phyloP scores from a whole-genome alignment of 177 flowering plant genomes.

The Telopea speciosissima region DNA sequence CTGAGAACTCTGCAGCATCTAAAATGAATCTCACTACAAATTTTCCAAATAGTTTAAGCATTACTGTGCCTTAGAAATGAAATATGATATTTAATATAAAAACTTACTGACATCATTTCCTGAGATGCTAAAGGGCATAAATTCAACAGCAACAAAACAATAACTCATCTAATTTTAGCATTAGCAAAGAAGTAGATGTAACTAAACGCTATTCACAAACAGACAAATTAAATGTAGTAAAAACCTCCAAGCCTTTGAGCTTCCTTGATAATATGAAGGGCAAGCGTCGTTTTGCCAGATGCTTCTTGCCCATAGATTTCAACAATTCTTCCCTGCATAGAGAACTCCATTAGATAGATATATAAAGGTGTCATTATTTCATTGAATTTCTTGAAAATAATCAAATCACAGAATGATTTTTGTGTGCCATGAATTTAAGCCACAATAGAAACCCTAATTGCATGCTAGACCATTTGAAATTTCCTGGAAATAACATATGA shows the following conservation, averaged over 20 bases:
- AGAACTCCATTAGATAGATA: conserved; percentile 1
- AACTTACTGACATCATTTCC: too few relatives aligned
- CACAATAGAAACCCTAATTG: neutral
- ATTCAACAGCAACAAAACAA: neutral
- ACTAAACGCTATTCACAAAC: neutral
- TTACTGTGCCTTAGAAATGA: neutral
- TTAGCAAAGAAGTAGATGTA: neutral
- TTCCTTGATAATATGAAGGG: conserved; percentile 79
- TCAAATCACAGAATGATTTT: too few relatives aligned
- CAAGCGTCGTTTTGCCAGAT: conserved; percentile 81
- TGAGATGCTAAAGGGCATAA: neutral
- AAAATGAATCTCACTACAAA: too few relatives aligned
- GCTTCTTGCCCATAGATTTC: conserved; percentile 91
- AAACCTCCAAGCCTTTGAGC: conserved; percentile 92
- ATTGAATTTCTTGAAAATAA: too few relatives aligned
- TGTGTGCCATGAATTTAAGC: neutral
- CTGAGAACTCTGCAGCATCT: too few relatives aligned
- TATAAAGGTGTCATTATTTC: too few relatives aligned
- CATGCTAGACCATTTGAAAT: neutral
- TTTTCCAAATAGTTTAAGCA: too few relatives aligned
- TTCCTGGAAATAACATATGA: neutral
- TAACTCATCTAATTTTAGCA: neutral
- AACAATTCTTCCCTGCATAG: conserved; percentile 75
- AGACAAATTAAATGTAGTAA: neutral
- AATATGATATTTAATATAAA: too few relatives aligned